Percentiles rank a stretch among this genome's conserved stretches.
Conservation (phyloP, 2,329 filamentous ascomycete genomes). For the Triangularia verruculosa region DNA sequence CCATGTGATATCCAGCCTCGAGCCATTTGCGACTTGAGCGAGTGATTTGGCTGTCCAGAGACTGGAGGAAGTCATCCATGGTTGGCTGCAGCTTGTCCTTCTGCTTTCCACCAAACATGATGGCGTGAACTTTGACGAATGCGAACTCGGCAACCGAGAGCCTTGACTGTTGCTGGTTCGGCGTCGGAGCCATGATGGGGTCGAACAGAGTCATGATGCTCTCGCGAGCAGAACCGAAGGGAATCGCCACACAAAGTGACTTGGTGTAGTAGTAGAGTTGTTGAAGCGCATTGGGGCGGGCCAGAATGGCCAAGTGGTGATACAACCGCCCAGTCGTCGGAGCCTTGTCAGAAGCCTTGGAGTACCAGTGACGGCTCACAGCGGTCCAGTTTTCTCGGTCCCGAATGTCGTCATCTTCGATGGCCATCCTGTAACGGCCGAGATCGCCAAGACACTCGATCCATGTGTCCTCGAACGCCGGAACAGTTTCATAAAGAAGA, state of each 20-base stretch:
- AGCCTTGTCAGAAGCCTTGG: slow-evolving; percentile 71
- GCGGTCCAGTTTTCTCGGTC: slow-evolving; percentile 79
- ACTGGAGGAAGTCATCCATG: slow-evolving; percentile 47
- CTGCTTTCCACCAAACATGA: slow-evolving; percentile 56
- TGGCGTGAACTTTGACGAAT: slow-evolving; percentile 63
- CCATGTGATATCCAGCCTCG: slow-evolving; percentile 53
- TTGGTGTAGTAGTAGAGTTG: slow-evolving; percentile 73
- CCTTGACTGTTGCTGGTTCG: slow-evolving; percentile 34
- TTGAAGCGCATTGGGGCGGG: slow-evolving; percentile 64
- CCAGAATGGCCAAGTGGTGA: slow-evolving; percentile 81
- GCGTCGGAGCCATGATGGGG: slow-evolving; percentile 43
- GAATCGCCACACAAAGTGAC: slow-evolving; percentile 63
- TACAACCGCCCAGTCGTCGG: slow-evolving; percentile 77
- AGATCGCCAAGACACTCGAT: slow-evolving; percentile 89
- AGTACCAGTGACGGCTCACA: slow-evolving; percentile 81
- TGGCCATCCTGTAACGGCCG: slow-evolving; percentile 78
- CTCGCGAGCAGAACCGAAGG: slow-evolving; percentile 66
- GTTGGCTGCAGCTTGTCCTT: slow-evolving; percentile 46
- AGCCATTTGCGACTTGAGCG: slow-evolving; percentile 51
- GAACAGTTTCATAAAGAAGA: slow-evolving; percentile 79
- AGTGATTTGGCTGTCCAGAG: slow-evolving; percentile 57
- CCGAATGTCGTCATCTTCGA: slow-evolving; percentile 75
- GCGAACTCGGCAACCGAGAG: slow-evolving; percentile 51
- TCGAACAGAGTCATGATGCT: slow-evolving; percentile 69
- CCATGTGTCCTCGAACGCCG: slow-evolving; percentile 83